Conservation (phyloP, 1,139 yeast genomes). For the Blastobotrys capitulatus region DNA sequence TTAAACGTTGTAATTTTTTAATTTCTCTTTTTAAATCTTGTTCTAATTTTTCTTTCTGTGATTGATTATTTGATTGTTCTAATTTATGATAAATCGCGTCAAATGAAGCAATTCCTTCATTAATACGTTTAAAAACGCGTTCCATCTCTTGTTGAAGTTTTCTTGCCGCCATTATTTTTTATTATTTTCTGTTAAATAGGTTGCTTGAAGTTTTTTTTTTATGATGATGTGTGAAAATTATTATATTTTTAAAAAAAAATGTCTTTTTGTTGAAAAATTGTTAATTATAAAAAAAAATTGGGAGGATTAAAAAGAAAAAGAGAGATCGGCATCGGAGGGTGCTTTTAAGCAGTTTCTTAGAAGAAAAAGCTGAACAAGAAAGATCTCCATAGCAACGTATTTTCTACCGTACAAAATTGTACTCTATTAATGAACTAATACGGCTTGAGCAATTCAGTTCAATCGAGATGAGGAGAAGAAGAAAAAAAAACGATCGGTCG, state of each 20-base stretch:
- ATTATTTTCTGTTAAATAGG: neutral
- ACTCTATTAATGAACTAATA: too few relatives aligned
- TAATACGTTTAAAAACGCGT: slow-evolving; percentile 88
- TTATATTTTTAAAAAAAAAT: neutral
- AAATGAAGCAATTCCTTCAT: slow-evolving; percentile 86
- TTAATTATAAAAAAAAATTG: neutral
- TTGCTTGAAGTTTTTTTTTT: neutral
- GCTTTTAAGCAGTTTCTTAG: too few relatives aligned
- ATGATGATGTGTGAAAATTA: neutral
- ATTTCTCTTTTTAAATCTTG: slow-evolving; percentile 92
- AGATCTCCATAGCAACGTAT: too few relatives aligned
- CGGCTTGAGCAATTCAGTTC: too few relatives aligned
- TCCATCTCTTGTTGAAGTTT: slow-evolving; percentile 84
- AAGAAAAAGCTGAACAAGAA: too few relatives aligned
- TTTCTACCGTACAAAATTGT: too few relatives aligned
- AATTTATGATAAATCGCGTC: slow-evolving; percentile 86
- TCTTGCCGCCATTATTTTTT: slow-evolving; percentile 52
- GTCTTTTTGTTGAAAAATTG: neutral
- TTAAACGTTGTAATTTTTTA: slow-evolving; percentile 85
- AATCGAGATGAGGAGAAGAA: too few relatives aligned
- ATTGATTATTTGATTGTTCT: slow-evolving; percentile 70
- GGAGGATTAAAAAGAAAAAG: neutral
- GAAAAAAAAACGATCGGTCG: too few relatives aligned
- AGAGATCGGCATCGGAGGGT: too few relatives aligned
- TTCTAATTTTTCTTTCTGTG: slow-evolving; percentile 93